Base-by-base conservation (phyloP, 208 protist genomes). In the Angomonas deanei region DNA sequence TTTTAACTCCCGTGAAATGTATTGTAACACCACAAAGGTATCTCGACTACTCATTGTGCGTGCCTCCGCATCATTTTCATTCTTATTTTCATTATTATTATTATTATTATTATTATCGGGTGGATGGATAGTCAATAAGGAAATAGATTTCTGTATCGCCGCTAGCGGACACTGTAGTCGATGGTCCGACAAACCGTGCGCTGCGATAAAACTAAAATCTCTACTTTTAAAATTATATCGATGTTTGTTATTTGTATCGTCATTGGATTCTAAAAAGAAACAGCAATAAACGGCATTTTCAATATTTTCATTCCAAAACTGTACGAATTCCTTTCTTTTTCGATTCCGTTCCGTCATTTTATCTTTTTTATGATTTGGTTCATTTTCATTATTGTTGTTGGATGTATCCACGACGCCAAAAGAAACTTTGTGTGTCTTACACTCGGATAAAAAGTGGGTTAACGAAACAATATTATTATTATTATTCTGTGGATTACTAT, bases 141-240 rank as follows among this genome's bases (percentile, higher is more conserved):
- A 49, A 11, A 86, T 57, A 32, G 76, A 65, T 2, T 46, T 48
- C 23, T 71, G 64, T 57, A 91, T 42, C n/a, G 68, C 71, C 2
- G 11, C n/a, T 6, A 84, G 59, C 15, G 32, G 34, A 4, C 89
- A 55, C 62, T 84, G 82, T 50, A 93, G 61, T 6, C 42, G 59
- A 26, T 81, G 66, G 38, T 93, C 86, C 8, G 69, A 60, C 27
- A 93, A 78, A 2, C 83, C 86, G 60, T 85, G 69, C 8, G 57
- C 67, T 1, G 82, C 80, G 24, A 93, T 60, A 50, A 87, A 88
- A 5, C 83, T 78, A 59, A 93, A 80, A 30, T 93, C 86, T 11
- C 72, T 69, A n/a, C 36, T 42, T 42, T 42, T 42, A 15, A 42
- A 42, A 42, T 8, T 42, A 42, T 42, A 42, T 8, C 36, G 8